These are phyloP conservation scores for Phytophthora macrochlamydospora DNA, from an alignment of 352 stramenopile genomes.

Conservation along the genomic window DNA sequence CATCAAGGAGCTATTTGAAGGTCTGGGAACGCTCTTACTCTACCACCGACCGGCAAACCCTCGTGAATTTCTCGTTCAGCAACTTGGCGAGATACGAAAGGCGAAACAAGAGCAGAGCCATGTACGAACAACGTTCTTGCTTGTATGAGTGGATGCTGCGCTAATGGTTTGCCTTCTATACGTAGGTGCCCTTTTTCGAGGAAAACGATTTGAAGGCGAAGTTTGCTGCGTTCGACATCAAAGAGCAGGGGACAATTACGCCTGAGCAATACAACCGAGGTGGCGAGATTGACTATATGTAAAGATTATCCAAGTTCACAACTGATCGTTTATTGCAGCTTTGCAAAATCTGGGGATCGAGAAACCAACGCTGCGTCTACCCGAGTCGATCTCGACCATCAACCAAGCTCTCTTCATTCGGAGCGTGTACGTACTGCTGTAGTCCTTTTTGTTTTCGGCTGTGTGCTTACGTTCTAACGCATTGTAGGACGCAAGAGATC, in stretches of 20 bases:
- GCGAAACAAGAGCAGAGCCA: conserved; percentile 61
- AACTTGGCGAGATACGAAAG: conserved; percentile 59
- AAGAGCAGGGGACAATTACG: conserved; percentile 68
- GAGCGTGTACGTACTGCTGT: conserved; percentile 52
- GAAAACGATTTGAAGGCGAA: conserved; percentile 75
- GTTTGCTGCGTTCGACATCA: conserved; percentile 79
- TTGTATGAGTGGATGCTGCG: neutral
- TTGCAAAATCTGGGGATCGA: conserved; percentile 70
- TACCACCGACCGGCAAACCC: conserved; percentile 69
- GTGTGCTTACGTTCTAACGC: neutral
- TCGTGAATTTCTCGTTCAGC: conserved; percentile 61
- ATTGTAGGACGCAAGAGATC: conserved; percentile 62
- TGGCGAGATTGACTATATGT: conserved; percentile 4
- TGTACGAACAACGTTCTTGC: conserved; percentile 27
- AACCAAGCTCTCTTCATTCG: conserved; percentile 68
- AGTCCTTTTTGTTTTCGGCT: neutral
- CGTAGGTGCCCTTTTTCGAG: conserved; percentile 70
- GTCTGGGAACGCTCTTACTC: conserved; percentile 63
- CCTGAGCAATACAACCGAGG: conserved; percentile 74
- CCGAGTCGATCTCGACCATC: conserved; percentile 64
- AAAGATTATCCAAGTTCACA: neutral
- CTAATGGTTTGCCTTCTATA: neutral
- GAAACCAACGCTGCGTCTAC: conserved; percentile 60
- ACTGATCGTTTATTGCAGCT: conserved; percentile 28
- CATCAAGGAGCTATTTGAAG: conserved; percentile 72